These are phyloP conservation scores for Haberlea rhodopensis DNA, from an alignment of 257 asterid genomes.

Conservation along the genomic window DNA sequence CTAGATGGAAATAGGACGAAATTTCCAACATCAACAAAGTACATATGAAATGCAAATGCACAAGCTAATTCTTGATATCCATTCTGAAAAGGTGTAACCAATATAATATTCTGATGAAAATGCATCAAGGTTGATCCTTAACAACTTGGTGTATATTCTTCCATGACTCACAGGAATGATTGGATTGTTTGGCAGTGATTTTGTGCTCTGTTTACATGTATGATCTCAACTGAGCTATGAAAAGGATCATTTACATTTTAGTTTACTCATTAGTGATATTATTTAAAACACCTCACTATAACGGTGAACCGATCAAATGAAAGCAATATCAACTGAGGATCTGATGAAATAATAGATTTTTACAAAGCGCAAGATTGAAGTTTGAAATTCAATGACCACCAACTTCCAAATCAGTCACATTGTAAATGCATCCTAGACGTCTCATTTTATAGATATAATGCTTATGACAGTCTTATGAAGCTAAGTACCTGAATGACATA, in stretches of 20 bases:
- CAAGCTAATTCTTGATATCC: not conserved
- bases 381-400: not conserved
- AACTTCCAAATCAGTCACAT: not conserved
- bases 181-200: too few relatives aligned
- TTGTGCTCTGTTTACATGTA: too few relatives aligned
- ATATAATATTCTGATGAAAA: not conserved
- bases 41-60: not conserved
- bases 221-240: too few relatives aligned
- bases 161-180: too few relatives aligned
- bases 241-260: too few relatives aligned
- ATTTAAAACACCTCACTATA: too few relatives aligned
- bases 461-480: not conserved
- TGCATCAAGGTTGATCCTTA: too few relatives aligned
- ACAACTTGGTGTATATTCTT: too few relatives aligned
- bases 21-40: not conserved
- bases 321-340: not conserved
- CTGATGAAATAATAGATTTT: not conserved
- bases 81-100: not conserved
- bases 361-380: not conserved
- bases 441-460: not conserved
- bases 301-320: not conserved
- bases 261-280: too few relatives aligned
- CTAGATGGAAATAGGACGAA: not conserved
- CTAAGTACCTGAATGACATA: constrained; percentile 84
- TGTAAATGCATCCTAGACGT: not conserved